Evolutionary conservation across 805 yeast species (phyloP), one percentile per base, ranked within the genome.

Genomic region (Wickerhamiella alocasiicola): DNA sequence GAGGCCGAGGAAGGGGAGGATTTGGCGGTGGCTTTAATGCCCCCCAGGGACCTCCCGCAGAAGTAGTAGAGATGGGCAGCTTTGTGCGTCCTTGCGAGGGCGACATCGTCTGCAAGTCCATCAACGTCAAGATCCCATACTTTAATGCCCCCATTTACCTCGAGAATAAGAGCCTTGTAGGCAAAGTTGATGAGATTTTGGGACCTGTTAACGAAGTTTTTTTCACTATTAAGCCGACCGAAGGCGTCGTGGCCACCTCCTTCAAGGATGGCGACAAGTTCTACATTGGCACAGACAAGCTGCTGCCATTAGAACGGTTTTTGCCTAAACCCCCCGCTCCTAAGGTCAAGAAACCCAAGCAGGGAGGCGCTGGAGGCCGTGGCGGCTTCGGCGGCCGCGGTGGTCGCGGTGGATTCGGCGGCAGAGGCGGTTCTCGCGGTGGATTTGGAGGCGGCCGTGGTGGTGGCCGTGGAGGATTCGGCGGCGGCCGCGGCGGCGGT

Each of bases 161-260:
- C 53, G 97, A 91, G 62, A 88, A 91, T 71, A 91, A 91, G 61
- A 80, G 94, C 19, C 91, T 81, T 59, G 78, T 91, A 36, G 99
- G 99, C 55, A 91, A 91, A 63, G 94, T 91, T 44, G 99, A 91
- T 61, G 99, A 91, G 70, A 91, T 91, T 48, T 72, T 91, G 52
- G 99, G 99, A 39, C 97, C 98, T 36, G 66, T 91, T 60, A 91
- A 91, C 60, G 98, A 91, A 65, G 96, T 91, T n/a, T 88, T 73
- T 60, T 91, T 91, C 72, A 91, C 99, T 28, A 78, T 91, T 53
- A 91, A 91, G 66, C 91, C 96, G 44, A 70, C 81, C 39, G 98
- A 91, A 59, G 99, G 99, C 58, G 91, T 91, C 40, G 91, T 81
- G 61, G 95, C 98, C 42, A 64, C 72, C 27, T 82, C 95, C 40